Evolutionary conservation across 2,329 filamentous ascomycete species (phyloP).

Genomic region (Ascocoryne sarcoides): DNA sequence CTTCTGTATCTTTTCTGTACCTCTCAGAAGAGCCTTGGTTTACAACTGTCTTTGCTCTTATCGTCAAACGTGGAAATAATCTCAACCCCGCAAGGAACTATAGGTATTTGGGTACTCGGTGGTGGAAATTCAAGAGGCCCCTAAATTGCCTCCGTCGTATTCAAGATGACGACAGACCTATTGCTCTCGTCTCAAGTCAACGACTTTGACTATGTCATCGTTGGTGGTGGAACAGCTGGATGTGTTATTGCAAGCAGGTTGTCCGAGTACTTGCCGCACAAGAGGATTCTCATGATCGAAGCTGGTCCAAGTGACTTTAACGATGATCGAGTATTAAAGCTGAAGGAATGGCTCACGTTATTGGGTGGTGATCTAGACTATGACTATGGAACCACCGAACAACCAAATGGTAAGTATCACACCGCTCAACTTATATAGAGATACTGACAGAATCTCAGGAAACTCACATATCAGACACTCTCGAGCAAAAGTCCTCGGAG

Average conservation of each 20-base stretch:
- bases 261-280: constrained; percentile 71
- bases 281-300: constrained; percentile 75
- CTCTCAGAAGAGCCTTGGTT: no score
- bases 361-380: constrained; percentile 85
- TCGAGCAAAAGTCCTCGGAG: constrained; percentile 82
- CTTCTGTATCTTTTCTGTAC: no score
- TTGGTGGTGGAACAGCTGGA: constrained; percentile 43
- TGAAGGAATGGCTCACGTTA: constrained; percentile 79
- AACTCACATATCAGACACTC: constrained; percentile 91
- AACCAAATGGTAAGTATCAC: constrained; percentile 71
- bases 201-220: constrained; percentile 39
- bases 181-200: constrained; percentile 25
- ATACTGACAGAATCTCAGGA: constrained; percentile 38
- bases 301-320: constrained; percentile 83
- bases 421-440: background rate
- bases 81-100: no score
- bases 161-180: constrained; percentile 25
- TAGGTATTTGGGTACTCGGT: no score
- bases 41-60: no score
- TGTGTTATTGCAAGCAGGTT: constrained; percentile 38
- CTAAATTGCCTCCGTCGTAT: no score
- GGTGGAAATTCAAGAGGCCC: no score
- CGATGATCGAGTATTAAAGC: constrained; percentile 76
- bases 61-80: no score
- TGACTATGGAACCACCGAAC: constrained; percentile 78